A percentile compares a stretch with the other conserved stretches of the same genome.
Evolutionary conservation across 805 yeast genomes (phyloP).

Genomic region (Candida sanyiensis): DNA sequence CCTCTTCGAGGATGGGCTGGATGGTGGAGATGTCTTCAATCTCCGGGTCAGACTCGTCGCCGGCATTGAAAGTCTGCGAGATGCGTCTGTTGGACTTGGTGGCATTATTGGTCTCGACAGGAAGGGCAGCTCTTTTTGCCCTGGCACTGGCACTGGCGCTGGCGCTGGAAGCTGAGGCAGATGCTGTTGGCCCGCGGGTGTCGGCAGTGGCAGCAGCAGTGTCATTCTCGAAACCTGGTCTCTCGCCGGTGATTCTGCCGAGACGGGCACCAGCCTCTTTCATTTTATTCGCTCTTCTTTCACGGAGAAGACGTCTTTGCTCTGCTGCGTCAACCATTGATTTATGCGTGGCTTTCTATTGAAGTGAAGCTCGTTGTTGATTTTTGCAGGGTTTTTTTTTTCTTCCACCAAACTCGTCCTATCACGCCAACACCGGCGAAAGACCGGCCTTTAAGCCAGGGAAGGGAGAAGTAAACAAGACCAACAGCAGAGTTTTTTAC

Average conservation of each 20-base stretch:
- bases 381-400: background rate
- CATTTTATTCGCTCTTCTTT: constrained; percentile 26
- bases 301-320: constrained; percentile 23
- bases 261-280: constrained; percentile 19
- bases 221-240: constrained; percentile 9
- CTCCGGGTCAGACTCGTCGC: constrained; percentile 12
- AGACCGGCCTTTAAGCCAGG: no score
- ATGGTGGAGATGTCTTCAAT: constrained; percentile 13
- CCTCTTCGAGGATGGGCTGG: constrained; percentile 5
- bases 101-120: no score
- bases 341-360: background rate
- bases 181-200: background rate
- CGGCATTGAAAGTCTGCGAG: constrained; percentile 14
- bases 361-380: background rate
- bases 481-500: no score
- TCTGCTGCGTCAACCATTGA: constrained; percentile 19
- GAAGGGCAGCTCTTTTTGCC: no score
- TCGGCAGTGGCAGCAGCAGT: background rate
- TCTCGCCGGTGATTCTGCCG: constrained; percentile 24
- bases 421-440: no score
- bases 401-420: no score
- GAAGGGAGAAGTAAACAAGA: no score
- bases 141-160: no score
- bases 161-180: background rate
- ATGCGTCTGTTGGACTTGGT: constrained; percentile 13